Base-by-base conservation (phyloP, 371 early-diverging fungal species). In the Haplosporangium sp. region DNA sequence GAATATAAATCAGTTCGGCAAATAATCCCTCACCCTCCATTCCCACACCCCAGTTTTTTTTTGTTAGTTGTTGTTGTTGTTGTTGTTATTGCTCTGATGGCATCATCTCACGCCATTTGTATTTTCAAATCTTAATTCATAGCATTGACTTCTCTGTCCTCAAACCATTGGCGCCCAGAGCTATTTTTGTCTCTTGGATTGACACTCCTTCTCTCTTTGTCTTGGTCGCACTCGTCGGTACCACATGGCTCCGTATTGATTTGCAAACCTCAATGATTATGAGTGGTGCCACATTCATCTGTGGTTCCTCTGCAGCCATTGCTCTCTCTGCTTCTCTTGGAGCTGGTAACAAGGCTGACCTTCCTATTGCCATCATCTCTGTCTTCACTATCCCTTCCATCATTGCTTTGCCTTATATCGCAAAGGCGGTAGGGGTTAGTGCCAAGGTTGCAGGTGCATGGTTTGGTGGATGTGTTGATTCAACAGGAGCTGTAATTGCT, bases 391-490 rank as follows among this genome's bases (percentile, higher is more conserved):
- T 89, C 52, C 89, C 89, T 1, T 88, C 88, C 35, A 88, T 90
- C 53, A 89, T 90, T 77, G 91, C 89, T 0, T 65, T 90, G 44
- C 91, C 91, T 4, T 90, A 89, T 58, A 79, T 90, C 47, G 91
- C 89, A 15, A 85, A 87, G 39, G 64, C 83, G 0, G 52, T 90
- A 4, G 73, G 61, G 1, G 69, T 90, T 2, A 76, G 85, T 35
- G 71, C 88, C 38, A 76, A 85, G 19, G 89, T 89, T 0, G 85
- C 87, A 17, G 91, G 91, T 35, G 91, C 91, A 1, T 90, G 91
- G 91, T 90, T 90, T 76, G 91, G 91, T 13, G 91, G 91, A 11
- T 89, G 89, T 52, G 85, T 90, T 2, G 91, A 90, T 64, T 89
- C 89, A 1, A 90, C 91, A 4, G 91, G 91, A 20, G 89, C 89